phyloP scores from a whole-genome alignment of 345 rosid species.

The Citrus hindsii region DNA sequence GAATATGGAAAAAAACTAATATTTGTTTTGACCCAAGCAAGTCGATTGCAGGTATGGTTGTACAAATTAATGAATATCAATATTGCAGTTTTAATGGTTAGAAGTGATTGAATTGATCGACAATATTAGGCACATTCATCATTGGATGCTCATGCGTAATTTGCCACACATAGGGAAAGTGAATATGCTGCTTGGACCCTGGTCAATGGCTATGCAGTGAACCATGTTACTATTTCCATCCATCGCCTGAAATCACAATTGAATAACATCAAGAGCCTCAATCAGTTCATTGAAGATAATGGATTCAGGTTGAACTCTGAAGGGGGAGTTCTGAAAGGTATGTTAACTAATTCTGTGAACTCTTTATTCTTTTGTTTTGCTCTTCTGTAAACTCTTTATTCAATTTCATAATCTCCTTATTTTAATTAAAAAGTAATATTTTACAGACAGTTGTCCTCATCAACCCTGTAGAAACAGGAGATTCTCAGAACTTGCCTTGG shows the following conservation, averaged over 20 bases:
- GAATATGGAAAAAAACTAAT: no score
- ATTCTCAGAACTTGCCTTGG: not conserved
- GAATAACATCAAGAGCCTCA: constrained; percentile 49
- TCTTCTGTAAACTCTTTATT: not conserved
- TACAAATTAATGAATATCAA: not conserved
- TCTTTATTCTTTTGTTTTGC: not conserved
- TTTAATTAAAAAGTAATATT: not conserved
- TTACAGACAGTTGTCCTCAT: not conserved
- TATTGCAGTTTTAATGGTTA: not conserved
- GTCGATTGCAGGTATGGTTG: not conserved
- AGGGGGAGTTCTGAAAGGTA: constrained; percentile 88
- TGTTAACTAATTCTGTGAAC: constrained; percentile 10
- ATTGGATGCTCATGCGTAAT: not conserved
- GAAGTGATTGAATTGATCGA: not conserved
- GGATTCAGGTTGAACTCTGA: constrained; percentile 78
- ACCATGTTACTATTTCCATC: constrained; percentile 80
- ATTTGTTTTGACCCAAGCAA: not conserved
- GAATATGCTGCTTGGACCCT: constrained; percentile 97
- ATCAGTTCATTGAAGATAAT: constrained; percentile 53
- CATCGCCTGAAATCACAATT: constrained; percentile 70
- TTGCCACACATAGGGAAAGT: constrained; percentile 56
- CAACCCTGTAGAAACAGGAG: not conserved
- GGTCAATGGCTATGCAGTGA: constrained; percentile 81
- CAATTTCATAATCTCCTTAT: not conserved
- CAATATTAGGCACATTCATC: not conserved